phyloP scores from a whole-genome alignment of 768 basidiomycete species.

The Collybiopsis luxurians region DNA sequence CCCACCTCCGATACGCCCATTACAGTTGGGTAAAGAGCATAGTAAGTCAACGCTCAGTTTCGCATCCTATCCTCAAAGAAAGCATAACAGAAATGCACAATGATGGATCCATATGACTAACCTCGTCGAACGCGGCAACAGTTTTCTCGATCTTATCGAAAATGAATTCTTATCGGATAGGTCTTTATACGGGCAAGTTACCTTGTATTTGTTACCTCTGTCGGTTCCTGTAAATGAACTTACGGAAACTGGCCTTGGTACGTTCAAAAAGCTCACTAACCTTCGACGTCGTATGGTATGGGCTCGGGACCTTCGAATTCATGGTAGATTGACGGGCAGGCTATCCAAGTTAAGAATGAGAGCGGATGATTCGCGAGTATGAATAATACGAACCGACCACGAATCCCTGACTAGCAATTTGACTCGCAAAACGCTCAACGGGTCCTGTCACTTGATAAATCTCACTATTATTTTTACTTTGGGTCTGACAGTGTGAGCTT shows the following conservation, averaged over 20 bases:
- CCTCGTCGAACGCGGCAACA: conserved; percentile 86
- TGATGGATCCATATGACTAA: conserved; percentile 23
- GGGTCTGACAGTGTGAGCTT: background rate
- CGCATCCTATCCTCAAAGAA: conserved; percentile 57
- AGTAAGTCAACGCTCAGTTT: conserved; percentile 77
- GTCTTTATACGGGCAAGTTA: conserved; percentile 16
- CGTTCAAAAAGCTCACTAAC: conserved; percentile 28
- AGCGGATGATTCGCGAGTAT: background rate
- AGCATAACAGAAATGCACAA: background rate
- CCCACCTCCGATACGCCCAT: conserved; percentile 84
- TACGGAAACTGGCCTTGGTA: background rate
- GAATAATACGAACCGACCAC: conserved; percentile 60
- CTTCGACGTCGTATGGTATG: conserved; percentile 86
- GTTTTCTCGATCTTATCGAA: conserved; percentile 76
- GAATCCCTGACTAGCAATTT: conserved; percentile 85
- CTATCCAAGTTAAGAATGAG: conserved; percentile 30
- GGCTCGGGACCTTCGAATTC: conserved; percentile 90
- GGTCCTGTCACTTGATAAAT: conserved; percentile 98
- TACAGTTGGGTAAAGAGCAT: conserved; percentile 73
- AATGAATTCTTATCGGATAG: conserved; percentile 8
- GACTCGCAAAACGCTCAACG: conserved; percentile 88
- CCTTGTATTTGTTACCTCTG: conserved; percentile 93
- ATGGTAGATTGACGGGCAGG: conserved; percentile 85
- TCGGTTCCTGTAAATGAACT: conserved; percentile 59
- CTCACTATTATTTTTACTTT: conserved; percentile 48